These are phyloP conservation scores for Somion occarium DNA, from an alignment of 1,284 basidiomycete species.

Conservation along the genomic window DNA sequence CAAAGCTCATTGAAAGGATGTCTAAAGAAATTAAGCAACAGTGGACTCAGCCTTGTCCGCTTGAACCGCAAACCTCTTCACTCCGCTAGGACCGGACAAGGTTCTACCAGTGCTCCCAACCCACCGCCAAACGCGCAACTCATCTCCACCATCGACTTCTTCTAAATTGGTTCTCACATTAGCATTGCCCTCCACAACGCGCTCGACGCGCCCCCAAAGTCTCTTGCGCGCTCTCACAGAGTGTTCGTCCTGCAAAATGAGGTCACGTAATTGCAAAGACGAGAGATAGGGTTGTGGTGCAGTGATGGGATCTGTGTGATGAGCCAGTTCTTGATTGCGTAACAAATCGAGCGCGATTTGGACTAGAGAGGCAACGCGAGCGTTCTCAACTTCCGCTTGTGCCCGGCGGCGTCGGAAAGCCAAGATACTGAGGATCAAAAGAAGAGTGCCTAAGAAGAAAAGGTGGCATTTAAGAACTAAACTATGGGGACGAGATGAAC, in stretches of 20 bases:
- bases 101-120: slow-evolving; percentile 49
- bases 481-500: slow-evolving; percentile 8
- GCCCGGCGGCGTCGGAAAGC: slow-evolving; percentile 36
- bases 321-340: slow-evolving; percentile 81
- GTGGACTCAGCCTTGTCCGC: neutral
- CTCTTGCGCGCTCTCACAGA: slow-evolving; percentile 62
- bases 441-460: slow-evolving; percentile 22
- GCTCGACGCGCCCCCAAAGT: slow-evolving; percentile 86
- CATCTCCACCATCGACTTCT: slow-evolving; percentile 86
- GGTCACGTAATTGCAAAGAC: slow-evolving; percentile 87
- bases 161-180: slow-evolving; percentile 90
- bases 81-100: slow-evolving; percentile 9
- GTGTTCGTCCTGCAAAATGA: slow-evolving; percentile 81
- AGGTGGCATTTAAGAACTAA: neutral
- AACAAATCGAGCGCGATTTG: slow-evolving; percentile 77
- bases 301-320: slow-evolving; percentile 81
- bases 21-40: no score
- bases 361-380: slow-evolving; percentile 73
- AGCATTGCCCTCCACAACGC: slow-evolving; percentile 88
- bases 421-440: slow-evolving; percentile 23
- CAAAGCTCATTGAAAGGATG: no score
- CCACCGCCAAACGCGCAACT: slow-evolving; percentile 82
- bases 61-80: neutral
- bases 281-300: slow-evolving; percentile 80
- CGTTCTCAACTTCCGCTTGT: slow-evolving; percentile 57